phyloP scores from a whole-genome alignment of 1,284 basidiomycete species.

The Vanrija sp. region DNA sequence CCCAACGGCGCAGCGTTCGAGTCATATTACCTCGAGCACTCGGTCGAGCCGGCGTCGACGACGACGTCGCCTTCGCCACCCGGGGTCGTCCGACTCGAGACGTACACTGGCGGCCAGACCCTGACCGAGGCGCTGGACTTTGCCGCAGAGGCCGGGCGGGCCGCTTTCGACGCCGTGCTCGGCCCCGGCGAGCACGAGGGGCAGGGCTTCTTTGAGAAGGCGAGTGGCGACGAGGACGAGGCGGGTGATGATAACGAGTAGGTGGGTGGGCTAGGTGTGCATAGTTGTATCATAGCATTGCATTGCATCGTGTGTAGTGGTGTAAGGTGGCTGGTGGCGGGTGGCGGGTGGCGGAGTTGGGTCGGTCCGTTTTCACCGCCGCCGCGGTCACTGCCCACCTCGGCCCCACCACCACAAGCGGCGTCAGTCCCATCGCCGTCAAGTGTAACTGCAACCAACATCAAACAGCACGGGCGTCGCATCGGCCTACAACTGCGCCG shows the following conservation, averaged over 20 bases:
- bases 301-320: not conserved
- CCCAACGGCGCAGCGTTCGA: slow-evolving; percentile 4
- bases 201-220: slow-evolving; percentile 54
- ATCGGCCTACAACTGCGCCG: slow-evolving; percentile 11
- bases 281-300: not conserved
- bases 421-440: not conserved
- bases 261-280: no score
- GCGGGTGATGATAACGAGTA: slow-evolving; percentile 54
- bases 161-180: slow-evolving; percentile 30
- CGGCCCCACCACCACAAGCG: not conserved
- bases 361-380: no score
- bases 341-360: no score
- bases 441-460: not conserved
- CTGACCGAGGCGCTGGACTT: slow-evolving; percentile 44
- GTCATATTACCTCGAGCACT: not conserved
- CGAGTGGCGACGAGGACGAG: slow-evolving; percentile 49
- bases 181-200: slow-evolving; percentile 17
- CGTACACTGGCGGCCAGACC: slow-evolving; percentile 28
- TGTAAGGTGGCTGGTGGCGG: no score
- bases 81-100: slow-evolving; percentile 21
- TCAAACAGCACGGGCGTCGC: slow-evolving; percentile 8
- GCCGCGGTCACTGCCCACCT: no score
- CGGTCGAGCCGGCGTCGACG: not conserved
- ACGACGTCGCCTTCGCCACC: not conserved
- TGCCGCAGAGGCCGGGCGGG: slow-evolving; percentile 38